phyloP scores from a whole-genome alignment of 2,329 filamentous ascomycete genomes.

The Fusarium sulawesiense region DNA sequence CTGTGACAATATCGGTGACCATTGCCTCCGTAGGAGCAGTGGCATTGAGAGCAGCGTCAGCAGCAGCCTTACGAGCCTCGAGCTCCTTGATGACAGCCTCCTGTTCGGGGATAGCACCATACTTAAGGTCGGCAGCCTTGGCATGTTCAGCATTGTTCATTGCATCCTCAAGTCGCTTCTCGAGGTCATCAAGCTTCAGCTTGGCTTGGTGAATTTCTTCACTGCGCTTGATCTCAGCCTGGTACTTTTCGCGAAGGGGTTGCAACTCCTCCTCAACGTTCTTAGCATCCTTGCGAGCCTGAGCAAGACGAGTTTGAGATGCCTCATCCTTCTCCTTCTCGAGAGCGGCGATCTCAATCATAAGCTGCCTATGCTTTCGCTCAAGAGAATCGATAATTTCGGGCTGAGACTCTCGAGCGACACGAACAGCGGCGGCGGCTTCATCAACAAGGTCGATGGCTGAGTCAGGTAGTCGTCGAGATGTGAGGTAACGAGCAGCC shows the following conservation, averaged over 20 bases:
- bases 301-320: conserved; percentile 82
- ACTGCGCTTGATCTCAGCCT: conserved; percentile 89
- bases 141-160: conserved; percentile 85
- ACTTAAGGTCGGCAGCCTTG: conserved; percentile 92
- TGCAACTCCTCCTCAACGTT: conserved; percentile 94
- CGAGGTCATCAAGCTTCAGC: conserved; percentile 90
- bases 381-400: conserved; percentile 96
- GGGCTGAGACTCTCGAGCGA: conserved; percentile 94
- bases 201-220: conserved; percentile 95
- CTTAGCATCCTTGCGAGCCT: conserved; percentile 89
- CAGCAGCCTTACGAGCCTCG: conserved; percentile 81
- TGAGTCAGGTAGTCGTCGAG: conserved; percentile 90
- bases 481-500: conserved; percentile 92
- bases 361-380: conserved; percentile 86
- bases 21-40: conserved; percentile 71
- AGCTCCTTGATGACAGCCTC: conserved; percentile 82
- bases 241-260: conserved; percentile 94
- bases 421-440: conserved; percentile 94
- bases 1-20: conserved; percentile 92
- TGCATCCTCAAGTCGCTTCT: conserved; percentile 94
- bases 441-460: conserved; percentile 97
- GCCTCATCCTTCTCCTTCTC: conserved; percentile 95
- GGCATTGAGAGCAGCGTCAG: conserved; percentile 76
- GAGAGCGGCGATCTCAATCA: conserved; percentile 97
- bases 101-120: conserved; percentile 96